A percentile compares a stretch with the other conserved stretches of the same genome.
Evolutionary conservation across 352 stramenopile species (phyloP).

Genomic region (Discostella stelligera): DNA sequence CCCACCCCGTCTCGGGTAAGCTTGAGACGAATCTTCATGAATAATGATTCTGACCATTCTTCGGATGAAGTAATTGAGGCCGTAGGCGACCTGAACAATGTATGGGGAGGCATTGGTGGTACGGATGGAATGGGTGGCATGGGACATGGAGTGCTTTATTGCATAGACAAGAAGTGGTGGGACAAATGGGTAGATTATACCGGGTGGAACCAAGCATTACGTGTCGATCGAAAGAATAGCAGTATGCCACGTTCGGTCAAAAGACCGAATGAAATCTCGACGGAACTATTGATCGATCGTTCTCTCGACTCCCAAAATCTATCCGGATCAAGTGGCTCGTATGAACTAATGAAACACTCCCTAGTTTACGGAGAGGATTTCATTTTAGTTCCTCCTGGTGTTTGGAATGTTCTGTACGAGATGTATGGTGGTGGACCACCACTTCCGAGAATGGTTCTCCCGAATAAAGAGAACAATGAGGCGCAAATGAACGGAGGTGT

Average conservation of each 20-base stretch:
- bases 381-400: conserved; percentile 69
- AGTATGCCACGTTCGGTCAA: conserved; percentile 20
- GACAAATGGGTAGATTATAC: conserved; percentile 69
- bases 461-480: conserved; percentile 19
- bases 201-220: conserved; percentile 59
- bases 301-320: conserved; percentile 53
- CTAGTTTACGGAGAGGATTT: conserved; percentile 55
- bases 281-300: conserved; percentile 67
- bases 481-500: conserved; percentile 19
- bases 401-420: conserved; percentile 83
- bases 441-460: conserved; percentile 72
- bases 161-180: conserved; percentile 80
- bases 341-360: conserved; percentile 70
- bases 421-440: conserved; percentile 80
- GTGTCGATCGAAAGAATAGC: neutral
- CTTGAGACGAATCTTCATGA: conserved; percentile 29
- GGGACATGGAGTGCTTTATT: conserved; percentile 75
- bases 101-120: conserved; percentile 76
- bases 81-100: conserved; percentile 20
- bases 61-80: conserved; percentile 21
- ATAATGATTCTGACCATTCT: conserved; percentile 16
- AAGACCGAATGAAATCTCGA: conserved; percentile 66
- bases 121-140: conserved; percentile 70
- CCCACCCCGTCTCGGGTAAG: conserved; percentile 10
- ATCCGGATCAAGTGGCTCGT: conserved; percentile 71